These are phyloP conservation scores for Syzygium aqueum DNA, from an alignment of 345 rosid genomes.

Conservation along the genomic window DNA sequence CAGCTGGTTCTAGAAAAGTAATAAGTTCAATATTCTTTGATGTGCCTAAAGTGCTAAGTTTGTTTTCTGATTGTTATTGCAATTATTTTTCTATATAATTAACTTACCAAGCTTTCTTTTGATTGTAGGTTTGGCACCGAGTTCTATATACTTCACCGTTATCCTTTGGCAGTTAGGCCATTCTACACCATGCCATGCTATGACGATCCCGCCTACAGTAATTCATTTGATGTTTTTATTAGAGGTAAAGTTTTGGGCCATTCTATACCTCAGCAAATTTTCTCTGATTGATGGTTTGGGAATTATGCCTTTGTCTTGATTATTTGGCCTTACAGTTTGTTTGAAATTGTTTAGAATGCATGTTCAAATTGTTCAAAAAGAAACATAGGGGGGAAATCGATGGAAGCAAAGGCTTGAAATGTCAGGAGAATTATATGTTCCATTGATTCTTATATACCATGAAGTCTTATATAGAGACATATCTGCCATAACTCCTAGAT, in stretches of 20 bases:
- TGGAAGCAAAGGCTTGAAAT: background rate
- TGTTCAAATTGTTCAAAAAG: background rate
- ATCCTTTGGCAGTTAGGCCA: conserved; percentile 75
- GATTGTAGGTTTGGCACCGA: conserved; percentile 65
- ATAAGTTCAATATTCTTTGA: background rate
- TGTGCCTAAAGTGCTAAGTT: background rate
- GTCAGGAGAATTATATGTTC: background rate
- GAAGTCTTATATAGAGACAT: background rate
- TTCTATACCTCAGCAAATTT: background rate
- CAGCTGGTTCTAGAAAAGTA: conserved; percentile 81
- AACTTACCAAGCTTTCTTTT: background rate
- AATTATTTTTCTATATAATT: background rate
- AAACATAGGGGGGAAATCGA: background rate
- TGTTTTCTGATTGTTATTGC: background rate
- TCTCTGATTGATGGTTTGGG: background rate
- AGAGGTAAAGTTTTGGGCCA: conserved; percentile 37
- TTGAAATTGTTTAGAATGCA: background rate
- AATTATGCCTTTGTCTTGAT: background rate
- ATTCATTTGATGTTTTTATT: conserved; percentile 90
- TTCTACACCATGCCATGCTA: conserved; percentile 93
- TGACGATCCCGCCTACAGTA: conserved; percentile 61
- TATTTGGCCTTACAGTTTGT: background rate
- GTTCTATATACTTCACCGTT: conserved; percentile 74
- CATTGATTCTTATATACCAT: background rate
- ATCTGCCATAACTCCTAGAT: background rate